Evolutionary conservation across 176 grass and related monocot species (phyloP).

Genomic region (Carex pumila): DNA sequence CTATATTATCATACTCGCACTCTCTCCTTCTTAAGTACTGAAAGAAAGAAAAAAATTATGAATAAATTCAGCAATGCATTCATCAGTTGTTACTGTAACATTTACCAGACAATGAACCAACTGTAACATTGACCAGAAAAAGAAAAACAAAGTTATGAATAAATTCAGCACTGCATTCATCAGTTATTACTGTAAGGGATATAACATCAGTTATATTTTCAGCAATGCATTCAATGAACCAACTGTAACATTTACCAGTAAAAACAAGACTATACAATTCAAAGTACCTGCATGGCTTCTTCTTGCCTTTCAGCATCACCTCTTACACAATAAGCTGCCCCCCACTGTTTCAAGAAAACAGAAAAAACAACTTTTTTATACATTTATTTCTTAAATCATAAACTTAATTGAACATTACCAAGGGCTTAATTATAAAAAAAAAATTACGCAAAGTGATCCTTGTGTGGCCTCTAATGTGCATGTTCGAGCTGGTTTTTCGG

Average conservation of each 20-base stretch:
- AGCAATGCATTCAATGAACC: neutral
- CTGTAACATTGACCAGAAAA: neutral
- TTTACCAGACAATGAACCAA: neutral
- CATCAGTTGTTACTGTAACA: neutral
- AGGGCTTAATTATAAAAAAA: neutral
- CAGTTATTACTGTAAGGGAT: neutral
- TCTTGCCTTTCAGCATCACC: constrained; percentile 56
- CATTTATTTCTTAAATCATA: neutral
- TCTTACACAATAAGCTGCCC: constrained; percentile 79
- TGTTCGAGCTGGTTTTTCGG: constrained; percentile 69
- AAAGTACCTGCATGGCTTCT: constrained; percentile 68
- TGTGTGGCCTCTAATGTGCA: constrained; percentile 78
- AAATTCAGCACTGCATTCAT: too few relatives aligned
- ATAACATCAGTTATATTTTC: neutral
- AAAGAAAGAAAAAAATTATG: constrained; percentile 2
- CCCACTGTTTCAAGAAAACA: constrained; percentile 58
- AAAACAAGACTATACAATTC: neutral
- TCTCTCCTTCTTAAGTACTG: constrained; percentile 93
- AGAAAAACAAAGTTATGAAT: neutral
- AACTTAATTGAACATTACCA: neutral
- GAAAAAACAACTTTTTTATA: neutral
- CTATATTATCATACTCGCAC: constrained; percentile 83
- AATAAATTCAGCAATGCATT: neutral
- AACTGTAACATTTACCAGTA: neutral
- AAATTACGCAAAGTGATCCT: constrained; percentile 62